phyloP scores from a whole-genome alignment of 345 rosid genomes.

The Populus pruinosa region DNA sequence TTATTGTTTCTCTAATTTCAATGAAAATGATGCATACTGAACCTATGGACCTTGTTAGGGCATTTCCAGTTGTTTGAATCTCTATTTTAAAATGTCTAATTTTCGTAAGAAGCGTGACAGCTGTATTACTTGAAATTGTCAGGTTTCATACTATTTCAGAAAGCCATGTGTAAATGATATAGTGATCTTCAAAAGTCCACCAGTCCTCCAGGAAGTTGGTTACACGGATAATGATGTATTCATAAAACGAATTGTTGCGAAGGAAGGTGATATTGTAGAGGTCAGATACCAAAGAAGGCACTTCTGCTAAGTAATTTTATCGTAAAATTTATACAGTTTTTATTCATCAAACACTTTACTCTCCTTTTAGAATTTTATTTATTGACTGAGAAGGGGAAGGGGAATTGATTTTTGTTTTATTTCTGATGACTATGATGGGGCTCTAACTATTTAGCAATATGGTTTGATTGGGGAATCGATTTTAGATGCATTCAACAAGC shows the following conservation, averaged over 20 bases:
- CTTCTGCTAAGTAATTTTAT: not conserved
- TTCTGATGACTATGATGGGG: not conserved
- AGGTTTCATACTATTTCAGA: constrained; percentile 85
- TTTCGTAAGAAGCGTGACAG: not conserved
- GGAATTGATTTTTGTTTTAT: not conserved
- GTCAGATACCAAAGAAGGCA: constrained; percentile 30
- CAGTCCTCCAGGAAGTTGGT: constrained; percentile 91
- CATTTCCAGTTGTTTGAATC: not conserved
- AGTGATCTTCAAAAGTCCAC: constrained; percentile 91
- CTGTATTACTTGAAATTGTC: constrained; percentile 19
- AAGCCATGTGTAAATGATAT: constrained; percentile 93
- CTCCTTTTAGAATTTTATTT: not conserved
- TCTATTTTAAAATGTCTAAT: not conserved
- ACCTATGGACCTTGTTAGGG: not conserved
- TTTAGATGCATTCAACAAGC: too few species aligned
- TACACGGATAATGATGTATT: constrained; percentile 92
- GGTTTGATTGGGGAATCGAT: too few species aligned
- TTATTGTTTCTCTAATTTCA: not conserved
- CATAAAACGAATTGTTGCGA: constrained; percentile 82
- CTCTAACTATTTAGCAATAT: not conserved
- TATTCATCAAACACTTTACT: not conserved
- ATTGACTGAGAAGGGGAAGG: not conserved
- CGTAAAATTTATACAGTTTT: not conserved
- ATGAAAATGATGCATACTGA: not conserved
- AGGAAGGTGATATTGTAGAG: constrained; percentile 95